Percentiles rank a stretch among this genome's conserved stretches.
Evolutionary conservation across 1,284 basidiomycete genomes (phyloP).

Genomic region (Takashimella koratensis): DNA sequence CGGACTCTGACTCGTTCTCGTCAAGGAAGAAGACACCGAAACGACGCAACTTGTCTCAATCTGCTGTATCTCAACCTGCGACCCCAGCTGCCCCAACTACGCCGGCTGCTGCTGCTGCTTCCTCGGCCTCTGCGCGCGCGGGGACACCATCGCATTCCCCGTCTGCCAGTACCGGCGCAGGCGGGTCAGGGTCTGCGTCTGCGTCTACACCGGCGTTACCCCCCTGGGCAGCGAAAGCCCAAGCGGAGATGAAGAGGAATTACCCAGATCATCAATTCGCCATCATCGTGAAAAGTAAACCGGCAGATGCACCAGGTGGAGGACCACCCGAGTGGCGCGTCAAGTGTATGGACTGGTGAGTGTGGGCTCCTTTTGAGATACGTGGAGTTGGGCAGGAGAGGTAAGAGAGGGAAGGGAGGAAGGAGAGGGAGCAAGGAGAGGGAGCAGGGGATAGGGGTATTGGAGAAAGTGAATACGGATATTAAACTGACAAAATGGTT

Average conservation of each 20-base stretch:
- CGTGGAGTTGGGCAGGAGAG: no score
- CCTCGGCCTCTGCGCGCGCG: slow-evolving; percentile 2
- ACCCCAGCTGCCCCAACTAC: no score
- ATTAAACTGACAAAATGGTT: no score
- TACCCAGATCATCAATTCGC: slow-evolving; percentile 83
- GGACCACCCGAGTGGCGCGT: slow-evolving; percentile 78
- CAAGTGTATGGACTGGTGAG: slow-evolving; percentile 80
- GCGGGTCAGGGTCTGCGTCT: neutral
- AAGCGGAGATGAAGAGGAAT: slow-evolving; percentile 62
- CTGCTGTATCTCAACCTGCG: slow-evolving; percentile 9
- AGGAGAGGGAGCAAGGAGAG: no score
- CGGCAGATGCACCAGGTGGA: slow-evolving; percentile 53
- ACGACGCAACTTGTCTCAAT: slow-evolving; percentile 2
- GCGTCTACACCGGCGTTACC: slow-evolving; percentile 52
- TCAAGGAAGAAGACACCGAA: slow-evolving; percentile 6
- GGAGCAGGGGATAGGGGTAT: no score
- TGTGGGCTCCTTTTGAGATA: no score
- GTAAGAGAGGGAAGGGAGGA: no score
- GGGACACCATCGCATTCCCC: slow-evolving; percentile 2
- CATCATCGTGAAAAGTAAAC: slow-evolving; percentile 59
- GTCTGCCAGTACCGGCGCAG: neutral
- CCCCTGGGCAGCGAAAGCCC: slow-evolving; percentile 64
- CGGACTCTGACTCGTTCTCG: slow-evolving; percentile 9
- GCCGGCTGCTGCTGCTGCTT: neutral
- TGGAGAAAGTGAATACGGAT: slow-evolving; percentile 1